Conservation (phyloP, 768 basidiomycete species). For the Boletus tylopilopsis region DNA sequence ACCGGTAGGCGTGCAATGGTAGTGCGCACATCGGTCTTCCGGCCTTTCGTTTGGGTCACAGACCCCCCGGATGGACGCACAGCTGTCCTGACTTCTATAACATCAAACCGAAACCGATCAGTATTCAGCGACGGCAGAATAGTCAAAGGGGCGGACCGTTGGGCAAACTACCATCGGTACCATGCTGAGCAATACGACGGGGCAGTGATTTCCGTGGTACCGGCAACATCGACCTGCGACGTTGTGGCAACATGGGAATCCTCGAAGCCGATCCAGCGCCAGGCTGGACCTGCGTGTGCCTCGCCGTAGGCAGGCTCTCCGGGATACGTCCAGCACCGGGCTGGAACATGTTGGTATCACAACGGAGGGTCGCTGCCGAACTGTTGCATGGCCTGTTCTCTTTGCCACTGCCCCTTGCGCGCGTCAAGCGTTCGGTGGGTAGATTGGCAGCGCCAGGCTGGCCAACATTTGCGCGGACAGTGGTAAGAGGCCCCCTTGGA, state of each 20-base stretch:
- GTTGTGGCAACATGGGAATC: neutral
- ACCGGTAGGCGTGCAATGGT: neutral
- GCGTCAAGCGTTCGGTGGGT: slow-evolving; percentile 3
- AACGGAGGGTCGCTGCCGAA: slow-evolving; percentile 5
- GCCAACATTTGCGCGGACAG: neutral
- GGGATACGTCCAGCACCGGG: neutral
- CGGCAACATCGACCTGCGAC: slow-evolving; percentile 13
- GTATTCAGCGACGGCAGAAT: neutral
- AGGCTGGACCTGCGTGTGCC: slow-evolving; percentile 4
- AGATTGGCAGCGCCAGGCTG: slow-evolving; percentile 8
- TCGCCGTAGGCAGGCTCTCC: slow-evolving; percentile 4
- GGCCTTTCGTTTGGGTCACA: slow-evolving; percentile 11
- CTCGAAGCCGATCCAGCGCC: slow-evolving; percentile 4
- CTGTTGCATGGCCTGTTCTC: slow-evolving; percentile 12
- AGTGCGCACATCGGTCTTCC: neutral
- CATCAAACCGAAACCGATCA: neutral
- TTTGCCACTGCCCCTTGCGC: slow-evolving; percentile 7
- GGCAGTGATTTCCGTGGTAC: slow-evolving; percentile 2
- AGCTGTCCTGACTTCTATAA: slow-evolving; percentile 8
- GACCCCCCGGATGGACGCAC: slow-evolving; percentile 12
- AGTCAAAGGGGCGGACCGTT: neutral
- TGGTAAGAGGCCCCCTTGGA: neutral
- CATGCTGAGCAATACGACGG: neutral
- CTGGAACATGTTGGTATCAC: neutral
- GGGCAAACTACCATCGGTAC: neutral